Base-by-base conservation (phyloP, 73 alveolate genomes). In the Paramecium bursaria region DNA sequence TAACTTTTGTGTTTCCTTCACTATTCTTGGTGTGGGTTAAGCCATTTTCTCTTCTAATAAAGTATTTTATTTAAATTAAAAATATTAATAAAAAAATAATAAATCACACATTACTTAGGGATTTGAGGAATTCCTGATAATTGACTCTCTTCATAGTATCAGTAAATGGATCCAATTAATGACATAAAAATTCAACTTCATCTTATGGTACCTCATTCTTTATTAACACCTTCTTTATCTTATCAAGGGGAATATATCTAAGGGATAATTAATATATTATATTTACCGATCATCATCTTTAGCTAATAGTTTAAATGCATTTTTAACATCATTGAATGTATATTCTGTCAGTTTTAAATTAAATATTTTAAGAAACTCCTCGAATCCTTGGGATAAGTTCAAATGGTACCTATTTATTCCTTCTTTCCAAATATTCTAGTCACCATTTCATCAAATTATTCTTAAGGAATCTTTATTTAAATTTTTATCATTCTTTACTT, bases 301-400 rank as follows among this genome's bases (percentile, higher is more conserved):
- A n/a, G 89, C 89, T 52, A 79, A 54, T 53, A 79, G 73, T 27
- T 79, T 79, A 60, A 79, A 79, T 13, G 89, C 89, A 79, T 79
- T 79, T 61, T 82, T 79, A 10, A 79, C 89, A 53, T 79, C 89
- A 54, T 79, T 79, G 31, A 79, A 79, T 17, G 89, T 79, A 23
- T 79, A 79, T 11, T 79, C 89, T 31, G 89, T 79, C 39, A 79
- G 73, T 53, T 79, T 79, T 21, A 79, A 53, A 55, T 79, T 79
- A 35, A 79, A 79, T 19, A 79, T 79, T 79, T 79, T 79, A 30
- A 79, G 46, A 55, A 79, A 79, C 85, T 79, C 89, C 23, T 79
- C 89, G 54, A 79, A 79, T n/a, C n/a, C n/a, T n/a, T n/a, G n/a
- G n/a, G n/a, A n/a, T n/a, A n/a, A n/a, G n/a, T n/a, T n/a, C n/a